Percentiles rank a stretch among this genome's conserved stretches.
phyloP scores from a whole-genome alignment of 192 early-diverging fungal genomes.

The Pilaira anomala region DNA sequence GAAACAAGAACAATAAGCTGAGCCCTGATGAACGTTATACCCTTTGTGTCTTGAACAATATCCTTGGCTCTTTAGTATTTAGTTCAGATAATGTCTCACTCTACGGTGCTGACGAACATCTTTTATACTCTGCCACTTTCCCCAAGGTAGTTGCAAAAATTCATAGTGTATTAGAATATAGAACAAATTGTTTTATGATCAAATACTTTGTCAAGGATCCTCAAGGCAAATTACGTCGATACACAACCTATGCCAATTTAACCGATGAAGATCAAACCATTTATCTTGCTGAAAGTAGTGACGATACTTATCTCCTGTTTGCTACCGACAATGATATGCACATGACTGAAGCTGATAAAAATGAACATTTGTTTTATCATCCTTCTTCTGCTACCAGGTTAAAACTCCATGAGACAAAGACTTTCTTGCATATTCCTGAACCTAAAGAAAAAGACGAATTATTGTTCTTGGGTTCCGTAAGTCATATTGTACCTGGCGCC shows the following conservation, averaged over 20 bases:
- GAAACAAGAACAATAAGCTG: slow-evolving; percentile 42
- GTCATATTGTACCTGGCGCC: slow-evolving; percentile 39
- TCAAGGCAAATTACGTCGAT: slow-evolving; percentile 4
- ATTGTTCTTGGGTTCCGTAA: slow-evolving; percentile 26
- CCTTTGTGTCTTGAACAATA: slow-evolving; percentile 44
- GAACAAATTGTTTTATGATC: slow-evolving; percentile 38
- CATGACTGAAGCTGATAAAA: slow-evolving; percentile 19
- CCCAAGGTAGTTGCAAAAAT: slow-evolving; percentile 29
- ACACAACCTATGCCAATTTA: slow-evolving; percentile 39
- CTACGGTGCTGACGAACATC: slow-evolving; percentile 35
- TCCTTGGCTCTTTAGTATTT: slow-evolving; percentile 49
- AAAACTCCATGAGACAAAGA: slow-evolving; percentile 39
- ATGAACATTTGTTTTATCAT: slow-evolving; percentile 33
- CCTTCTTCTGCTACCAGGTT: slow-evolving; percentile 34
- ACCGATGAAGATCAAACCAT: slow-evolving; percentile 34
- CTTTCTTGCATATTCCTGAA: slow-evolving; percentile 33
- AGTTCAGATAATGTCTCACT: slow-evolving; percentile 42
- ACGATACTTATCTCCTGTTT: slow-evolving; percentile 21
- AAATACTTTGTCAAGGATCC: slow-evolving; percentile 24
- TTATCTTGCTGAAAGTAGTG: slow-evolving; percentile 31
- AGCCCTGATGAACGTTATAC: slow-evolving; percentile 40
- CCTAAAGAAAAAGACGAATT: slow-evolving; percentile 7
- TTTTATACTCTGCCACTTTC: slow-evolving; percentile 35
- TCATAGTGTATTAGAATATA: slow-evolving; percentile 18
- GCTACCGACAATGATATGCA: slow-evolving; percentile 16